phyloP scores from a whole-genome alignment of 2,329 filamentous ascomycete genomes.

The Penicillium polonicum region DNA sequence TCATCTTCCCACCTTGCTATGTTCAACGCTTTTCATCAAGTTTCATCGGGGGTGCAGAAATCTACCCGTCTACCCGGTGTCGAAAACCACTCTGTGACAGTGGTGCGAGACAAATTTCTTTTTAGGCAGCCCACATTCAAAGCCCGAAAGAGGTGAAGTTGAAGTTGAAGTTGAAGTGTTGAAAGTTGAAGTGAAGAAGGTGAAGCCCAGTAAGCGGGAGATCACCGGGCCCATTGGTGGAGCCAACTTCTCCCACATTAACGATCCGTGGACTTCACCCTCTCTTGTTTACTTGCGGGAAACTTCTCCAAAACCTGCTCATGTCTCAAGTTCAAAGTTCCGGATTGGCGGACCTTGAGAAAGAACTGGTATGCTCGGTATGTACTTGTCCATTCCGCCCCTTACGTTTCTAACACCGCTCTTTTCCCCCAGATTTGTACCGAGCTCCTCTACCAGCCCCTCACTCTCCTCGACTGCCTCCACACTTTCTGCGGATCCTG shows the following conservation, averaged over 20 bases:
- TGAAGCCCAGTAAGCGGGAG: conserved; percentile 9
- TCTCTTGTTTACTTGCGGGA: conserved; percentile 2
- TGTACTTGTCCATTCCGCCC: conserved; percentile 42
- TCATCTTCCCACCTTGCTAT: background rate
- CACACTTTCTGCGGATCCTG: conserved; percentile 97
- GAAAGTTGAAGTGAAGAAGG: conserved; percentile 1
- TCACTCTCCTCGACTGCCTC: conserved; percentile 88
- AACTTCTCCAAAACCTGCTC: background rate
- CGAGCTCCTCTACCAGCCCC: conserved; percentile 85
- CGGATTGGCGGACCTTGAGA: conserved; percentile 70
- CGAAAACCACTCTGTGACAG: background rate
- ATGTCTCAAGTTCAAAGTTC: conserved; percentile 20
- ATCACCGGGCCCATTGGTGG: conserved; percentile 7
- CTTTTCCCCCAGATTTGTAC: conserved; percentile 75
- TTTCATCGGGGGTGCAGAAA: background rate
- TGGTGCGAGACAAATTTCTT: background rate
- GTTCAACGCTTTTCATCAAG: background rate
- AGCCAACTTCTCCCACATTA: conserved; percentile 8
- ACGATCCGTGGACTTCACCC: background rate
- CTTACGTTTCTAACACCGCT: conserved; percentile 17
- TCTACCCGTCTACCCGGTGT: background rate
- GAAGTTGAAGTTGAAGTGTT: background rate
- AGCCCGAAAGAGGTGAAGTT: background rate
- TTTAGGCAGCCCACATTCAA: background rate
- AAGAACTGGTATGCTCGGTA: conserved; percentile 93